Percentiles rank a stretch among this genome's conserved stretches.
Conservation (phyloP, 2,329 filamentous ascomycete species). For the Akanthomyces muscarius region DNA sequence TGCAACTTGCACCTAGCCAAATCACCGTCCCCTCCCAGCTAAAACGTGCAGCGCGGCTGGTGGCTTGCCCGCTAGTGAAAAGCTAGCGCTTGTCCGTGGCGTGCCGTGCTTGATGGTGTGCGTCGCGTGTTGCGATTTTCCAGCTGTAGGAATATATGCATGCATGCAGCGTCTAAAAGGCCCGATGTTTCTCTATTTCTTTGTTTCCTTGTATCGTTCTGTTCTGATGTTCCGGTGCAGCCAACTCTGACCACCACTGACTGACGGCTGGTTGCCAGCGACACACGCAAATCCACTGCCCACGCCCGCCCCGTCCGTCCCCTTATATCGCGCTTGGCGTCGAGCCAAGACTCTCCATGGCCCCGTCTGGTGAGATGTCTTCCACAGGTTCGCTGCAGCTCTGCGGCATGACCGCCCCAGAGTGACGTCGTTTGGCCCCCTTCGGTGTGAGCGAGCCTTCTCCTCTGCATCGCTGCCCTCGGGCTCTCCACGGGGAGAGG, state of each 20-base stretch:
- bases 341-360: constrained; percentile 7
- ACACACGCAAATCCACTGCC: not conserved
- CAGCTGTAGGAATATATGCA: not conserved
- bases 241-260: not conserved
- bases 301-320: not conserved
- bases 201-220: not conserved
- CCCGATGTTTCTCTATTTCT: not conserved
- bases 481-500: not conserved
- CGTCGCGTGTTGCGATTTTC: not conserved
- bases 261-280: not conserved
- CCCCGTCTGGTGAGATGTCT: not conserved
- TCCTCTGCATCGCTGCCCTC: not conserved
- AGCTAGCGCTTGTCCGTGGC: not conserved
- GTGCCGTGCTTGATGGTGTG: not conserved
- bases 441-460: not conserved
- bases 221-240: not conserved
- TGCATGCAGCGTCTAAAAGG: not conserved
- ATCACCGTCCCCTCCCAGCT: not conserved
- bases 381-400: not conserved
- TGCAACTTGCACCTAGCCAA: not conserved
- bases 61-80: not conserved
- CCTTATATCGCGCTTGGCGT: not conserved
- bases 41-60: not conserved
- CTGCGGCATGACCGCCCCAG: not conserved
- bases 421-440: constrained; percentile 9